A percentile compares a stretch with the other conserved stretches of the same genome.
These are phyloP conservation scores for Fraxinus xanthoxyloides DNA, from an alignment of 305 asterid species.

Conservation along the genomic window DNA sequence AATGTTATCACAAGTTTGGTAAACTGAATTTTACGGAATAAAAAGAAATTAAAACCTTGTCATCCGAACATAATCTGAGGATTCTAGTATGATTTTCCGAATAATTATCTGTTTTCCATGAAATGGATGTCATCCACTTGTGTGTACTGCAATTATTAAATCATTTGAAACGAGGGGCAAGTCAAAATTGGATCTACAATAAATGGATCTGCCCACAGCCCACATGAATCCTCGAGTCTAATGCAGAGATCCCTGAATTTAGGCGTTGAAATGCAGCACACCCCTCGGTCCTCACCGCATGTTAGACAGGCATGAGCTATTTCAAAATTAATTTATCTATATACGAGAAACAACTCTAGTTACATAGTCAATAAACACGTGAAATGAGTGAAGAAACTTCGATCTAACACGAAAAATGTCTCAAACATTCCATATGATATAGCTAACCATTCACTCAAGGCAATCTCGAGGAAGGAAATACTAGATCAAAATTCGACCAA, in stretches of 20 bases:
- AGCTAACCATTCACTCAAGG: background rate
- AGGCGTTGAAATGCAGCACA: background rate
- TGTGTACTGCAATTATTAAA: background rate
- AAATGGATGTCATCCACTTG: too few species aligned
- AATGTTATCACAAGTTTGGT: conserved; percentile 24
- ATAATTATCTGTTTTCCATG: background rate
- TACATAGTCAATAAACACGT: background rate
- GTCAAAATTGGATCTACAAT: background rate
- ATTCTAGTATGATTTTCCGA: background rate
- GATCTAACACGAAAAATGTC: background rate
- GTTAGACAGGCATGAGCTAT: background rate
- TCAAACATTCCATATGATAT: background rate
- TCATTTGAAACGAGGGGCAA: background rate
- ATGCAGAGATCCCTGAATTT: background rate
- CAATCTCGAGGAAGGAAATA: background rate
- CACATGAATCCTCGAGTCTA: conserved; percentile 4
- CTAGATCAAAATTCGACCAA: background rate
- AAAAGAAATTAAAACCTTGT: too few species aligned
- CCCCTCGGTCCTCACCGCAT: background rate
- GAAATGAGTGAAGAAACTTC: background rate
- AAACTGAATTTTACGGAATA: too few species aligned
- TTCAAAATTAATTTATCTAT: background rate
- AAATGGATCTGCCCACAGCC: conserved; percentile 2
- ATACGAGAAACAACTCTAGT: background rate
- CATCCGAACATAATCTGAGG: background rate